Base-by-base conservation (phyloP, 371 early-diverging fungal species). In the Rhizopus delemar region DNA sequence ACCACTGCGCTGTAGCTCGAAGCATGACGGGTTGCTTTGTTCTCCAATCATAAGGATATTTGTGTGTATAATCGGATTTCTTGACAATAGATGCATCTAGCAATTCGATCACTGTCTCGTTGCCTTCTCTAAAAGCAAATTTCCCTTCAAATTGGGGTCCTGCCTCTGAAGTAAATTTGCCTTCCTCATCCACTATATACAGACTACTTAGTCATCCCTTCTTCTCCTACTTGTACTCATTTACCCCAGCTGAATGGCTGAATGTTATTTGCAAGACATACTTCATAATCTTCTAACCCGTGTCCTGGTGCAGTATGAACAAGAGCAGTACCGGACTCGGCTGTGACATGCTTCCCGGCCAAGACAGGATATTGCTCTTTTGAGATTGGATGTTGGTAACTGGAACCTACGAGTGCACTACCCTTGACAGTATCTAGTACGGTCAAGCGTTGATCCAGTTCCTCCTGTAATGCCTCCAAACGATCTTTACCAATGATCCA, bases 261-360 rank as follows among this genome's bases (percentile, higher is more conserved):
- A 33, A 95, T 87, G 3, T 84, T 85, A 5, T 82, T 56, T 13
- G 69, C 60, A 39, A 82, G 62, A 46, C 94, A 91, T 0, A 78
- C 75, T 61, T 90, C 90, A 70, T 94, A 96, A 79, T 98, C 98
- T 16, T 95, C 95, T 80, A 91, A 89, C 51, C 98, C 98, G 68
- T 97, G 97, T 3, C 92, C 96, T 7, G 97, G 97, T 3, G 98
- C 95, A 39, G 90, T 89, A 65, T 98, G 98, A 3, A 98, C 97
- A 22, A 98, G 67, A 8, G 93, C 93, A 4, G 95, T 94, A 46
- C 97, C 97, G 1, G 91, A 88, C 4, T 86, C 88, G 0, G 85
- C 84, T 8, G 90, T 85, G 15, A 98, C 94, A 79, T 93, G 90
- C 29, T 81, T 77, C 2, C 89, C 96, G 2, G 68, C 69, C 52